These are phyloP conservation scores for Magnaporthiopsis incrustans DNA, from an alignment of 2,329 filamentous ascomycete genomes.

Conservation along the genomic window DNA sequence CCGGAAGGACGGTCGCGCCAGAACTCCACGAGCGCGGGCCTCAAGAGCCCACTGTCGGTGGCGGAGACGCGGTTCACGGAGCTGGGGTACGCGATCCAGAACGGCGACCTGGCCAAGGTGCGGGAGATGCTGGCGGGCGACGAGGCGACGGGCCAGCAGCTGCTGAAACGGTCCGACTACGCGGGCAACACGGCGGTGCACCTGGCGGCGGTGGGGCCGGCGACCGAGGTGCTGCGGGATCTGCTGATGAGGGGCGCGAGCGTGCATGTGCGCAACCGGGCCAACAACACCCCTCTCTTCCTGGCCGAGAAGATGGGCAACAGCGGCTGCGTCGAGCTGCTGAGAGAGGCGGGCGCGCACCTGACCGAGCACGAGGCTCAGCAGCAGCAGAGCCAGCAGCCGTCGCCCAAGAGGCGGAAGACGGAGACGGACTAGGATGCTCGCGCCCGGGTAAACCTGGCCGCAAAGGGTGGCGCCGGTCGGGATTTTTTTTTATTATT, in stretches of 20 bases:
- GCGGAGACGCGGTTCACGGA: conserved; percentile 61
- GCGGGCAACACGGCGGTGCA: conserved; percentile 67
- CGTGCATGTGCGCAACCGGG: conserved; percentile 57
- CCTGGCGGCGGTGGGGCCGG: conserved; percentile 47
- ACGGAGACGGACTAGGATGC: neutral
- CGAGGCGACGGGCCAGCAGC: conserved; percentile 40
- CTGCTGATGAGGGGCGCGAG: conserved; percentile 55
- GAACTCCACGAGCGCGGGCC: conserved; percentile 47
- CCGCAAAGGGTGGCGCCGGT: neutral
- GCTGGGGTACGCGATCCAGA: conserved; percentile 71
- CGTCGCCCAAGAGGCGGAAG: neutral
- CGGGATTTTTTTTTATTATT: neutral
- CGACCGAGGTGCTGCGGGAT: conserved; percentile 47
- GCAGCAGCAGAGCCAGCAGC: conserved; percentile 1
- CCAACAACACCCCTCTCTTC: conserved; percentile 58
- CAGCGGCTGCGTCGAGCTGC: conserved; percentile 41
- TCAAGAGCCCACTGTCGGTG: conserved; percentile 33
- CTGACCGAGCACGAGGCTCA: conserved; percentile 42
- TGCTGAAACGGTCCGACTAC: conserved; percentile 72
- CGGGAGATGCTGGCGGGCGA: conserved; percentile 60
- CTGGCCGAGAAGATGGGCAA: conserved; percentile 52
- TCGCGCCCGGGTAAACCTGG: neutral
- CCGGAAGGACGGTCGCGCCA: conserved; percentile 31
- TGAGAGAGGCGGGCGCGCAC: conserved; percentile 52
- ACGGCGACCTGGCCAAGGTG: conserved; percentile 59